A percentile compares a stretch with the other conserved stretches of the same genome.
Evolutionary conservation across 129 eudicot species (phyloP).

Genomic region (Flaveria brownii): DNA sequence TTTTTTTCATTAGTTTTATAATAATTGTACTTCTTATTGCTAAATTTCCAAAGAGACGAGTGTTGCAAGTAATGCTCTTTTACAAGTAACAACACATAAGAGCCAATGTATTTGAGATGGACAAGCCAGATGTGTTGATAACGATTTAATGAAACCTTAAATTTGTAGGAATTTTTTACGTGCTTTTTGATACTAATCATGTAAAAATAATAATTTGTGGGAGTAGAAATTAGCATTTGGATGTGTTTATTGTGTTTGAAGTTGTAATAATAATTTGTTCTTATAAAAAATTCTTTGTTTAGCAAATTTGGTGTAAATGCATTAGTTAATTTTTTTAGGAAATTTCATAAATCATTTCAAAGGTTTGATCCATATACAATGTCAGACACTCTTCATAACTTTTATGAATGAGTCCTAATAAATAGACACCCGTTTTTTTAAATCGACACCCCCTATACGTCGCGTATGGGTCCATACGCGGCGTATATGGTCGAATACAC

Average conservation of each 20-base stretch:
- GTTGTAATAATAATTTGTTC: not conserved
- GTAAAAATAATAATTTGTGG: not conserved
- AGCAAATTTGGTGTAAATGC: not conserved
- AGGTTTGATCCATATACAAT: too few species aligned
- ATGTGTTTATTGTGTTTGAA: slow-evolving; percentile 3
- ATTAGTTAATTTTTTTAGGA: too few species aligned
- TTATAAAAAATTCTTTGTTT: not conserved
- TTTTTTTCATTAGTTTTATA: not conserved
- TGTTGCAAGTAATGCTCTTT: slow-evolving; percentile 65
- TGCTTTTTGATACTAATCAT: not conserved
- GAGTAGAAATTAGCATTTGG: not conserved
- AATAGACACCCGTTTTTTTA: too few species aligned
- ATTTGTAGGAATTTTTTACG: not conserved
- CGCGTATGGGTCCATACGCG: too few species aligned
- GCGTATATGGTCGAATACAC: too few species aligned
- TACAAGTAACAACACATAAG: slow-evolving; percentile 69
- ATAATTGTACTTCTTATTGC: slow-evolving; percentile 2
- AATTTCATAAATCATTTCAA: too few species aligned
- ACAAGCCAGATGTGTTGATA: slow-evolving; percentile 42
- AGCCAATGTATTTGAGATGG: slow-evolving; percentile 75
- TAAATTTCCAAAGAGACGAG: slow-evolving; percentile 79
- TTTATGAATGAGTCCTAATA: too few species aligned
- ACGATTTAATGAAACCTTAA: not conserved
- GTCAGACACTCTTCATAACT: too few species aligned
- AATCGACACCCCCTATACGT: too few species aligned